Evolutionary conservation across 306 rosid genomes (phyloP).

Genomic region (Lathyrus oleraceus): DNA sequence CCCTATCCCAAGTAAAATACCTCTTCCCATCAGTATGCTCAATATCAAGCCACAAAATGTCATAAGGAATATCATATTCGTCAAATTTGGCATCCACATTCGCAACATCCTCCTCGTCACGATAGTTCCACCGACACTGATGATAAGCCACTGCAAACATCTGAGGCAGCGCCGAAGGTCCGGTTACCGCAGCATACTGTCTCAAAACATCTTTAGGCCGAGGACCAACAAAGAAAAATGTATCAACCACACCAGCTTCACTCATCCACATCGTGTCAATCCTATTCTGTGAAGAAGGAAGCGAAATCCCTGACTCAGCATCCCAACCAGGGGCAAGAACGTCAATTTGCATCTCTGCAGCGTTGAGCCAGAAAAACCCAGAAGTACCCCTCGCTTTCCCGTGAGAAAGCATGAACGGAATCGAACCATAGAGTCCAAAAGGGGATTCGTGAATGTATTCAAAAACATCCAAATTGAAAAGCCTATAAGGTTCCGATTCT

Average conservation of each 20-base stretch:
- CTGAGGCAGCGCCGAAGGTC: constrained; percentile 78
- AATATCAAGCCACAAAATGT: constrained; percentile 97
- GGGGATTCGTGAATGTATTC: constrained; percentile 84
- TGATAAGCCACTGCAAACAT: constrained; percentile 82
- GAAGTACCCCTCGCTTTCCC: constrained; percentile 70
- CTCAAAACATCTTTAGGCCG: constrained; percentile 74
- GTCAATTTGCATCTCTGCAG: constrained; percentile 98
- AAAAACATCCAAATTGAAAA: constrained; percentile 88
- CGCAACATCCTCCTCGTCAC: constrained; percentile 94
- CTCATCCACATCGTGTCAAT: constrained; percentile 93
- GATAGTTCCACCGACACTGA: constrained; percentile 93
- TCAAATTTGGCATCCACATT: constrained; percentile 90
- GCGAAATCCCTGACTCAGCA: constrained; percentile 60
- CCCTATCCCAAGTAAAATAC: constrained; percentile 88
- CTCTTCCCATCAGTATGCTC: constrained; percentile 93
- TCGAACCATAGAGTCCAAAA: constrained; percentile 84
- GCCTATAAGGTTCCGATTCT: constrained; percentile 81
- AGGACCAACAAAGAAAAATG: constrained; percentile 84
- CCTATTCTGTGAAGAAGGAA: constrained; percentile 65
- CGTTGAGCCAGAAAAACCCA: constrained; percentile 91
- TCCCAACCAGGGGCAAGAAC: constrained; percentile 91
- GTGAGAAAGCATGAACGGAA: constrained; percentile 92
- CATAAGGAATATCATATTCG: constrained; percentile 87
- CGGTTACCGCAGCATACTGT: constrained; percentile 86
- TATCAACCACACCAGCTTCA: constrained; percentile 87